phyloP scores from a whole-genome alignment of 164 flowering plant species.

The Magnolia changhungtana region DNA sequence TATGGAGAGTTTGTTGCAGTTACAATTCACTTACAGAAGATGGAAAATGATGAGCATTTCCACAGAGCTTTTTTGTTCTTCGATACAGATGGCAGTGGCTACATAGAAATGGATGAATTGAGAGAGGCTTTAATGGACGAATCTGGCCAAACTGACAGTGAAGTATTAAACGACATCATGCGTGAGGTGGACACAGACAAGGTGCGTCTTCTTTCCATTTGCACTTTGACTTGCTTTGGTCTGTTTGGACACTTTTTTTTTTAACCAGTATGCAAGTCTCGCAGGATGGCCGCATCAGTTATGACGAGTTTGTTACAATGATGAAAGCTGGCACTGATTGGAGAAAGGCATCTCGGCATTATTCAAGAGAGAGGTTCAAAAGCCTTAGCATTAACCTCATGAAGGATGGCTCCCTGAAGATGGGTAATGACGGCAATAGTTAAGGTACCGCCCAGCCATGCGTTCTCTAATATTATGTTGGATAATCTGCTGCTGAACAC shows the following conservation, averaged over 20 bases:
- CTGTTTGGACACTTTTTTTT: neutral
- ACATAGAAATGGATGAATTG: constrained; percentile 75
- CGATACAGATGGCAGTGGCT: constrained; percentile 89
- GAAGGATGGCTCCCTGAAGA: constrained; percentile 93
- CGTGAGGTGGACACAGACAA: constrained; percentile 95
- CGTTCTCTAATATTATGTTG: neutral
- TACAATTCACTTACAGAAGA: constrained; percentile 88
- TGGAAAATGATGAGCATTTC: constrained; percentile 95
- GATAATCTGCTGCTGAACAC: neutral
- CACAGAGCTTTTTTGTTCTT: constrained; percentile 85
- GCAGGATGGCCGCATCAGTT: constrained; percentile 89
- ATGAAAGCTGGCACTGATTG: constrained; percentile 99
- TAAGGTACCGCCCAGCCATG: neutral
- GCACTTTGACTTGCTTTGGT: neutral
- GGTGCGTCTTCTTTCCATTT: constrained; percentile 36
- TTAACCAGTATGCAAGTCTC: neutral
- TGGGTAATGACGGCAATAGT: constrained; percentile 49
- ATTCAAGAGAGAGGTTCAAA: constrained; percentile 93
- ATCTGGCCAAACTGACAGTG: constrained; percentile 60
- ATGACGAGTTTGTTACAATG: constrained; percentile 93
- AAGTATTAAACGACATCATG: constrained; percentile 76
- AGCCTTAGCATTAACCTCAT: constrained; percentile 89
- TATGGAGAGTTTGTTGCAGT: constrained; percentile 98
- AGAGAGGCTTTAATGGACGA: constrained; percentile 72
- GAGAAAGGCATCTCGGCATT: constrained; percentile 98